phyloP scores from a whole-genome alignment of 192 early-diverging fungal species.

The Linnemannia zychae region DNA sequence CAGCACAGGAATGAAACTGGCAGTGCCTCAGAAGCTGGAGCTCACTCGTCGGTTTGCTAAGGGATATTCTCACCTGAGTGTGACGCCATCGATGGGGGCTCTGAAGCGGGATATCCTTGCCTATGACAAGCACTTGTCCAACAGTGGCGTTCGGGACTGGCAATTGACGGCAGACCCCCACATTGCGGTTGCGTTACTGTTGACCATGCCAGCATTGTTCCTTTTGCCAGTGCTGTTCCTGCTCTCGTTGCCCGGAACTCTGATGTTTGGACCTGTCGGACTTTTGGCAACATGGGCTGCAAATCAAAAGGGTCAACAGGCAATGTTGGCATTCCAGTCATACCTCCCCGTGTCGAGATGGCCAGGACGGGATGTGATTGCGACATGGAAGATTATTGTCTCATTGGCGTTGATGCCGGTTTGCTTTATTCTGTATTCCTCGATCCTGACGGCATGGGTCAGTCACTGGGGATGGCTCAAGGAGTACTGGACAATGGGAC shows the following conservation, averaged over 20 bases:
- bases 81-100: slow-evolving; percentile 30
- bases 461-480: slow-evolving; percentile 4
- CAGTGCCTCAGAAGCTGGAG: slow-evolving; percentile 52
- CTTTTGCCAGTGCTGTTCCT: slow-evolving; percentile 37
- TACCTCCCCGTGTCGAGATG: slow-evolving; percentile 61
- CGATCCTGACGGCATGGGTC: slow-evolving; percentile 25
- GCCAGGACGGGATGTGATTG: slow-evolving; percentile 63
- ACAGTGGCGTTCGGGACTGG: slow-evolving; percentile 29
- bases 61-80: slow-evolving; percentile 25
- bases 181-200: slow-evolving; percentile 29
- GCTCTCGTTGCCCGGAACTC: slow-evolving; percentile 49
- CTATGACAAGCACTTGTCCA: slow-evolving; percentile 39
- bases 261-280: slow-evolving; percentile 54
- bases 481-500: slow-evolving; percentile 30
- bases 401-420: slow-evolving; percentile 47
- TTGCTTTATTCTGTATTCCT: slow-evolving; percentile 45
- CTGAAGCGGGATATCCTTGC: slow-evolving; percentile 51
- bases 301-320: slow-evolving; percentile 55
- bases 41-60: slow-evolving; percentile 54
- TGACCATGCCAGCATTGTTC: slow-evolving; percentile 41
- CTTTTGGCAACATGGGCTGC: slow-evolving; percentile 52
- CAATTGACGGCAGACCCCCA: slow-evolving; percentile 51
- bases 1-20: slow-evolving; percentile 37
- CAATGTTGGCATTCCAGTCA: slow-evolving; percentile 60
- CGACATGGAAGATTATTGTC: slow-evolving; percentile 61